These are phyloP conservation scores for Penstemon eatonii DNA, from an alignment of 257 asterid species.

Conservation along the genomic window DNA sequence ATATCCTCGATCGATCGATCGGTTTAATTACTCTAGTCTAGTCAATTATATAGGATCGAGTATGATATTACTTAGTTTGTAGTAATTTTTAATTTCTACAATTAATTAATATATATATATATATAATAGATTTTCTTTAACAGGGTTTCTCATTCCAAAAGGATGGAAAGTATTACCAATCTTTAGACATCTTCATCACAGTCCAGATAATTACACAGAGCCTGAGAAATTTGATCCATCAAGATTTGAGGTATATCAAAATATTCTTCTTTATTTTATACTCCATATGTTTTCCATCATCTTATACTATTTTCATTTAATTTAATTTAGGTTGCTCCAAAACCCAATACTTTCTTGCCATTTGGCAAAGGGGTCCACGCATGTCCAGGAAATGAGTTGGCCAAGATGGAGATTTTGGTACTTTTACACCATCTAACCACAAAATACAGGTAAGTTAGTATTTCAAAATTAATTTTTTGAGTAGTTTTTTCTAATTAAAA, in stretches of 20 bases:
- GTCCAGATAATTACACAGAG: conserved; percentile 78
- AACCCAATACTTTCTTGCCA: conserved; percentile 93
- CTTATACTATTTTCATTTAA: too few species aligned
- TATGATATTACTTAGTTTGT: too few species aligned
- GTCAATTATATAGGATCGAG: too few species aligned
- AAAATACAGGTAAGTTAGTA: conserved; percentile 38
- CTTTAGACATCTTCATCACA: conserved; percentile 85
- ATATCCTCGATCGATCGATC: too few species aligned
- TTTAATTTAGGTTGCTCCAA: conserved; percentile 50
- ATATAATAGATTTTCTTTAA: background rate
- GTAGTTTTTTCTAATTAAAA: too few species aligned
- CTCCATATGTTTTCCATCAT: too few species aligned
- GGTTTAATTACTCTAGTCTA: too few species aligned
- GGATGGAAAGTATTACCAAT: conserved; percentile 99
- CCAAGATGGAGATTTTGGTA: conserved; percentile 87
- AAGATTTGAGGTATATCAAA: conserved; percentile 82
- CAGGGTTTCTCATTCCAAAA: conserved; percentile 82
- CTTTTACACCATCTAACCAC: conserved; percentile 90
- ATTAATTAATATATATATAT: too few species aligned
- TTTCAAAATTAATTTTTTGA: too few species aligned
- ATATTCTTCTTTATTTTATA: conserved; percentile 26
- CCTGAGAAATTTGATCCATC: conserved; percentile 98
- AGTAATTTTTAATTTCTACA: too few species aligned
- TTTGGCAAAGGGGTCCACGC: conserved; percentile 94
- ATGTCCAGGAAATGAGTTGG: conserved; percentile 93